Evolutionary conservation across 164 flowering plant species (phyloP).

Genomic region (Vitis riparia): DNA sequence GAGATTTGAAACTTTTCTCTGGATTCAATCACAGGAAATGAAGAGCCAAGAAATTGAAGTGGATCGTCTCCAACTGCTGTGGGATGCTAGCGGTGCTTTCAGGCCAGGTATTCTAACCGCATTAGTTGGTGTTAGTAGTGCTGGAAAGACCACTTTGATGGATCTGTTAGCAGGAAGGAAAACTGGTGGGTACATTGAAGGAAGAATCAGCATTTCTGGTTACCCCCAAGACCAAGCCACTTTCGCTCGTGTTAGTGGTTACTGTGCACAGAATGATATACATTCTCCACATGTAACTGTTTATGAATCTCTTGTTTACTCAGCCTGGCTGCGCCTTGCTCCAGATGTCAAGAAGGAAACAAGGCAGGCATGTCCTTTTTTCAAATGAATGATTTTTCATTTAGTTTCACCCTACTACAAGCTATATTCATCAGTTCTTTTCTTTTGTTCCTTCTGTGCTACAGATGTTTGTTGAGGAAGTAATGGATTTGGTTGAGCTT

Average conservation of each 20-base stretch:
- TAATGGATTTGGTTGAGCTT: conserved; percentile 35
- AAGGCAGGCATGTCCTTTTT: conserved; percentile 14
- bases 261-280: conserved; percentile 33
- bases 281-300: conserved; percentile 33
- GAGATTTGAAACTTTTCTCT: not conserved
- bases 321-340: conserved; percentile 37
- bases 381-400: not conserved
- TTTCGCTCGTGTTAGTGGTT: conserved; percentile 33
- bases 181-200: conserved; percentile 33
- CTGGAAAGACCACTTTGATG: conserved; percentile 39
- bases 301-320: conserved; percentile 31
- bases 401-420: not conserved
- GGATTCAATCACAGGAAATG: conserved; percentile 24
- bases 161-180: conserved; percentile 36
- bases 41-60: conserved; percentile 29
- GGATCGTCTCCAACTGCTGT: conserved; percentile 22
- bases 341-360: conserved; percentile 20
- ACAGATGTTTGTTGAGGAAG: conserved; percentile 37
- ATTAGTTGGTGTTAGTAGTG: conserved; percentile 37
- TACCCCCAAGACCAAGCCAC: conserved; percentile 33
- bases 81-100: conserved; percentile 29
- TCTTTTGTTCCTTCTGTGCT: not conserved
- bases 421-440: not conserved
- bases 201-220: conserved; percentile 29
- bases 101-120: conserved; percentile 36